Percentiles rank a stretch among this genome's conserved stretches.
These are phyloP conservation scores for Cinnamomum micranthum DNA, from an alignment of 164 flowering plant species.

Conservation along the genomic window DNA sequence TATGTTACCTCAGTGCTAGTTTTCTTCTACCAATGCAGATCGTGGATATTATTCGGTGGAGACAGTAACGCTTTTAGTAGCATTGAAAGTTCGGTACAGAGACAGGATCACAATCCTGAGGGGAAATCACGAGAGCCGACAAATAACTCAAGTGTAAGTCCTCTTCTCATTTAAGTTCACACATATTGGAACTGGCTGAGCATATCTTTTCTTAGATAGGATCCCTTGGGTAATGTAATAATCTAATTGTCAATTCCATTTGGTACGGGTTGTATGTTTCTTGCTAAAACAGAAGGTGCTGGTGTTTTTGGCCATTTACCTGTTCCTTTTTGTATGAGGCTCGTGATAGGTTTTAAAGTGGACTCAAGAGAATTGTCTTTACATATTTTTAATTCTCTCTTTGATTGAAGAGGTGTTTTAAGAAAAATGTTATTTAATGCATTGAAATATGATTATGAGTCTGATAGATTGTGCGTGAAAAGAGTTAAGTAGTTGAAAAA, in stretches of 20 bases:
- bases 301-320: background rate
- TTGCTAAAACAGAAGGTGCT: background rate
- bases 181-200: background rate
- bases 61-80: conserved; percentile 44
- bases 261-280: background rate
- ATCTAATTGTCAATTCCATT: background rate
- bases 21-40: conserved; percentile 30
- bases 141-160: conserved; percentile 50
- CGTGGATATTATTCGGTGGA: conserved; percentile 54
- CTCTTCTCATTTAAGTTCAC: conserved; percentile 9
- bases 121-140: conserved; percentile 49
- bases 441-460: background rate
- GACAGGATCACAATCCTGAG: conserved; percentile 45
- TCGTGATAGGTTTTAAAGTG: too few species aligned
- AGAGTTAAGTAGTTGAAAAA: too few species aligned
- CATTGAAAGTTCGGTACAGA: conserved; percentile 46
- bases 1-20: background rate
- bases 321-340: too few species aligned
- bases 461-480: too few species aligned
- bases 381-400: too few species aligned
- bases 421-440: background rate
- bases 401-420: too few species aligned
- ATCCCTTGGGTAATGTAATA: background rate
- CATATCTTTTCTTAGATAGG: background rate
- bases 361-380: too few species aligned